These are phyloP conservation scores for Coniferiporia sulphurascens DNA, from an alignment of 1,284 basidiomycete genomes.

Conservation along the genomic window DNA sequence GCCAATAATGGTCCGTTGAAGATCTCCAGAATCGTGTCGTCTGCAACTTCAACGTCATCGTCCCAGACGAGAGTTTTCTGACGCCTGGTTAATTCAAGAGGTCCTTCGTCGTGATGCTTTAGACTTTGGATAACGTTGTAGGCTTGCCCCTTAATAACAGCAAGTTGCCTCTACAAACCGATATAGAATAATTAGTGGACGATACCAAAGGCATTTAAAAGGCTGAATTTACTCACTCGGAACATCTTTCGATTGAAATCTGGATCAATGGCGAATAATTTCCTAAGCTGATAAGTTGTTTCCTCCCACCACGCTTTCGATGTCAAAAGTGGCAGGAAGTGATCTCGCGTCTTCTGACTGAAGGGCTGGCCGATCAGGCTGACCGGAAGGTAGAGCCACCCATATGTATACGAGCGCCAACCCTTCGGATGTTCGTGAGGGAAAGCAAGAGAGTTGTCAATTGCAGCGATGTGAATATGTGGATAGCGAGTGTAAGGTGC, in stretches of 20 bases:
- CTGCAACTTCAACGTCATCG: conserved; percentile 74
- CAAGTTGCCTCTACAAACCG: conserved; percentile 65
- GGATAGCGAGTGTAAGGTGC: conserved; percentile 32
- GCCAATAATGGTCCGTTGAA: conserved; percentile 34
- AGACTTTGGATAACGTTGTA: conserved; percentile 86
- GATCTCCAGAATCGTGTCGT: conserved; percentile 44
- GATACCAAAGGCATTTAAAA: not conserved
- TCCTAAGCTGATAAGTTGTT: conserved; percentile 72
- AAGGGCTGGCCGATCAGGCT: conserved; percentile 83
- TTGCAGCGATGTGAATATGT: conserved; percentile 80
- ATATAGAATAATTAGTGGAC: not conserved
- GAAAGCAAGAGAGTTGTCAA: conserved; percentile 91
- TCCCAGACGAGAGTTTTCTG: conserved; percentile 79
- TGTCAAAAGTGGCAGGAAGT: conserved; percentile 79
- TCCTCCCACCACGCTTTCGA: conserved; percentile 89
- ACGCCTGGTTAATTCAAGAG: conserved; percentile 77
- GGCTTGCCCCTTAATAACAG: conserved; percentile 89
- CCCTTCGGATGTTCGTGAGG: conserved; percentile 86
- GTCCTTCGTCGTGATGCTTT: conserved; percentile 71
- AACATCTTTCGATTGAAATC: conserved; percentile 88
- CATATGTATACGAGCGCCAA: conserved; percentile 88
- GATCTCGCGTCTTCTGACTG: conserved; percentile 73
- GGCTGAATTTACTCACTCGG: conserved; percentile 39
- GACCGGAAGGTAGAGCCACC: conserved; percentile 87
- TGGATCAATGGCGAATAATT: conserved; percentile 75